These are phyloP conservation scores for Venturia carpophila DNA, from an alignment of 2,329 filamentous ascomycete species.

Conservation along the genomic window DNA sequence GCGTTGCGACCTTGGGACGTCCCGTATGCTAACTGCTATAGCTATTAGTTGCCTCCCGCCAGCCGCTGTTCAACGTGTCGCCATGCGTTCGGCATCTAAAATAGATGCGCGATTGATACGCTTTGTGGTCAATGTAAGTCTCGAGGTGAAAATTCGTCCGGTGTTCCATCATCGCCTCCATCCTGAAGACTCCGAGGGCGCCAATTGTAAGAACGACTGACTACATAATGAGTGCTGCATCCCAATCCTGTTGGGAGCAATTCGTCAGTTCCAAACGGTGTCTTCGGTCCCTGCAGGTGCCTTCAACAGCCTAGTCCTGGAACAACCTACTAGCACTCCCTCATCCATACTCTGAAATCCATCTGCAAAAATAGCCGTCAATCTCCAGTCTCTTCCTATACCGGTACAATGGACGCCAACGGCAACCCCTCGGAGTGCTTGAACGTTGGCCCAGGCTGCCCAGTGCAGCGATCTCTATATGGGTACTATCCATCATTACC, in stretches of 20 bases:
- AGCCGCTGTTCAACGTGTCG: not conserved
- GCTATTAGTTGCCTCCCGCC: not conserved
- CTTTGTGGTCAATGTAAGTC: not conserved
- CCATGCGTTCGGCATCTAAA: not conserved
- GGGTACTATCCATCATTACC: constrained; percentile 34
- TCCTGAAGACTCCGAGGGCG: not conserved
- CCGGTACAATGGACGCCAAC: not conserved
- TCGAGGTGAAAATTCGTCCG: not conserved
- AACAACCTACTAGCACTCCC: not conserved
- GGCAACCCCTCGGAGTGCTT: not conserved
- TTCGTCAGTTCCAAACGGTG: not conserved
- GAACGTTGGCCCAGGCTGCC: constrained; percentile 40
- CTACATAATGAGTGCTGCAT: not conserved
- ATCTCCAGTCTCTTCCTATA: not conserved
- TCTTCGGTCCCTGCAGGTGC: not conserved
- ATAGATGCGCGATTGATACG: not conserved
- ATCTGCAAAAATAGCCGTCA: not conserved
- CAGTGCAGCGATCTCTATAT: constrained; percentile 33
- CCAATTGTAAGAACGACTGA: not conserved
- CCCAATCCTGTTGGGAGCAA: not conserved
- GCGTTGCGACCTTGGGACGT: not conserved
- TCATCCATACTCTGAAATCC: not conserved
- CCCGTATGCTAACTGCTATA: no score
- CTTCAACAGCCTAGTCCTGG: not conserved
- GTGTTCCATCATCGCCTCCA: not conserved